A percentile compares a stretch with the other conserved stretches of the same genome.
Evolutionary conservation across 1,284 basidiomycete genomes (phyloP).

Genomic region (Austroboletus novae-zelandiae): DNA sequence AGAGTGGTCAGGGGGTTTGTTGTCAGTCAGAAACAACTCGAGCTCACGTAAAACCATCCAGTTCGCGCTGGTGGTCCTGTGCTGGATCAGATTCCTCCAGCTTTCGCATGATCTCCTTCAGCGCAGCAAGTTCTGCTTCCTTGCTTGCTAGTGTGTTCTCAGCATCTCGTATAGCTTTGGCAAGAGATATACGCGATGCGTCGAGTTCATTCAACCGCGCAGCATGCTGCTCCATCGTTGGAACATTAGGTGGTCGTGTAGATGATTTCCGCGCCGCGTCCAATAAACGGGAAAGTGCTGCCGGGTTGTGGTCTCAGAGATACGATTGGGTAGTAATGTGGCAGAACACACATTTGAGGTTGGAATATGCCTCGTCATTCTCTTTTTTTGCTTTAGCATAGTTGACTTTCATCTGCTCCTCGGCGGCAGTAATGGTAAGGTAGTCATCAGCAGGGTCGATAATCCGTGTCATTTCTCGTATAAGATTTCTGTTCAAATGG

Average conservation of each 20-base stretch:
- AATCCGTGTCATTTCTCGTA: slow-evolving; percentile 63
- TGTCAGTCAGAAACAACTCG: not conserved
- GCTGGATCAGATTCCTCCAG: slow-evolving; percentile 71
- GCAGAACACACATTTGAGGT: slow-evolving; percentile 50
- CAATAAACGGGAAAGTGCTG: slow-evolving; percentile 62
- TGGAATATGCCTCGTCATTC: slow-evolving; percentile 58
- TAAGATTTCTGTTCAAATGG: slow-evolving; percentile 49
- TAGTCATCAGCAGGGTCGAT: slow-evolving; percentile 76
- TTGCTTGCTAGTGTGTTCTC: slow-evolving; percentile 62
- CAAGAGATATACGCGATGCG: slow-evolving; percentile 57
- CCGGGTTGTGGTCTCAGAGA: not conserved
- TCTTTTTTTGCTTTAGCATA: slow-evolving; percentile 59
- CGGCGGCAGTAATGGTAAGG: slow-evolving; percentile 65
- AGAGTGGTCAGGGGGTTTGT: slow-evolving; percentile 7
- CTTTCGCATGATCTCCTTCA: slow-evolving; percentile 59
- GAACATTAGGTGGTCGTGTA: slow-evolving; percentile 63
- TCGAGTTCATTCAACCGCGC: slow-evolving; percentile 65
- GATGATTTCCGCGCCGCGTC: slow-evolving; percentile 71
- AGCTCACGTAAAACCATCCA: slow-evolving; percentile 69
- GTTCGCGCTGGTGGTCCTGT: slow-evolving; percentile 59
- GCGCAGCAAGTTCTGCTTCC: slow-evolving; percentile 62
- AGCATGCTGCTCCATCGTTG: slow-evolving; percentile 62
- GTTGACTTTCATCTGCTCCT: slow-evolving; percentile 59
- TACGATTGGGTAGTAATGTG: not conserved
- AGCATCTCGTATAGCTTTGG: slow-evolving; percentile 71